Evolutionary conservation across 257 asterid species (phyloP).

Genomic region (Solanum clarkiae): DNA sequence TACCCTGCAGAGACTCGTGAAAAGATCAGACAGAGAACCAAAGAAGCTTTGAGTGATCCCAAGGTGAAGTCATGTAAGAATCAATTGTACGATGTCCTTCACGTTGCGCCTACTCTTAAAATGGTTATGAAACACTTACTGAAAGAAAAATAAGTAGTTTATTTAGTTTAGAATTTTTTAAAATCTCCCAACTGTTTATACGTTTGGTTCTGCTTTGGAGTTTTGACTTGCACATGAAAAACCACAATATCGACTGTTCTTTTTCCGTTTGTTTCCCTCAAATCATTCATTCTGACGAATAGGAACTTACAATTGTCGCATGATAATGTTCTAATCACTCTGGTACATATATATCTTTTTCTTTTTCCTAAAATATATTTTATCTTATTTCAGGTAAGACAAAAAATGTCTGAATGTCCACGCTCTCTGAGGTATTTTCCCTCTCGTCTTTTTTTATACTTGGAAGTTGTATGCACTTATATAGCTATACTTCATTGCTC

Average conservation of each 20-base stretch:
- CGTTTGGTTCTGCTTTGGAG: not conserved
- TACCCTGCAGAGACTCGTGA: slow-evolving; percentile 59
- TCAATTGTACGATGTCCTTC: slow-evolving; percentile 2
- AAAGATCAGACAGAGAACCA: slow-evolving; percentile 61
- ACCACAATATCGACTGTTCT: not conserved
- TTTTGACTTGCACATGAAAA: not conserved
- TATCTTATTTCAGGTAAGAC: slow-evolving; percentile 47
- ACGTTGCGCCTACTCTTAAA: not conserved
- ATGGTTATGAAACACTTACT: not conserved
- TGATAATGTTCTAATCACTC: not conserved
- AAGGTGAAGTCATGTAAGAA: slow-evolving; percentile 99
- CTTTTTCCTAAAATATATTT: not conserved
- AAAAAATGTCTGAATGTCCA: slow-evolving; percentile 79
- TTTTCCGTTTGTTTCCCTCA: not conserved
- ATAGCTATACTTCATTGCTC: not conserved
- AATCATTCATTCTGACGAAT: not conserved
- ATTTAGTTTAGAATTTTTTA: not conserved
- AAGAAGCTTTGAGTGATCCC: slow-evolving; percentile 92
- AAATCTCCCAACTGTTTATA: not conserved
- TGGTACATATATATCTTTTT: not conserved
- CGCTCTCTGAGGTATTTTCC: slow-evolving; percentile 60
- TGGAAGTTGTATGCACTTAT: not conserved
- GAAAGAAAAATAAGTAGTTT: not conserved
- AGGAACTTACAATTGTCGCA: not conserved
- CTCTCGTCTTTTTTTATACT: not conserved